A percentile compares a stretch with the other conserved stretches of the same genome.
phyloP scores from a whole-genome alignment of 176 grass and related monocot species.

The Puya raimondii region DNA sequence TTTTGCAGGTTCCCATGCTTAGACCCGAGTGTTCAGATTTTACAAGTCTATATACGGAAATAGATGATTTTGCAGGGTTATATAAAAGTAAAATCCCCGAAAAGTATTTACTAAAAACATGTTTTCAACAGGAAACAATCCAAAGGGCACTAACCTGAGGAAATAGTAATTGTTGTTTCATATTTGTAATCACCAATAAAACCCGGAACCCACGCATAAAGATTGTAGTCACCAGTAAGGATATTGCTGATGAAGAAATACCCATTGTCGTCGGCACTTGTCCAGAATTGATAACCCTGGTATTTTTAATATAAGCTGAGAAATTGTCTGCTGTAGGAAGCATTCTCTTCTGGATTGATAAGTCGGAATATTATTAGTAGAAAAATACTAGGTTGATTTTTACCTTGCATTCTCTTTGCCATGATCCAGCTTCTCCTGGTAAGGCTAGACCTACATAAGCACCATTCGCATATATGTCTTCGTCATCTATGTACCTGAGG shows the following conservation, averaged over 20 bases:
- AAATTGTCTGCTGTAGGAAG: too few species aligned
- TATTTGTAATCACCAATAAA: slow-evolving; percentile 86
- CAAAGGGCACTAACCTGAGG: slow-evolving; percentile 40
- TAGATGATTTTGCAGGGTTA: too few species aligned
- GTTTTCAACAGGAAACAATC: not conserved
- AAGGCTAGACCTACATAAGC: slow-evolving; percentile 81
- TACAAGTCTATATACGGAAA: too few species aligned
- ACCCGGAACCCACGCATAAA: slow-evolving; percentile 69
- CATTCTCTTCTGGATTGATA: too few species aligned
- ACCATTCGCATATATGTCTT: slow-evolving; percentile 41
- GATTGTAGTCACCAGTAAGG: slow-evolving; percentile 49
- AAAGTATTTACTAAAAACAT: not conserved
- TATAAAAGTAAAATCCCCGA: too few species aligned
- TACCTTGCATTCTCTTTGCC: slow-evolving; percentile 99
- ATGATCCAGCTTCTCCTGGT: slow-evolving; percentile 86
- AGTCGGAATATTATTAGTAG: not conserved
- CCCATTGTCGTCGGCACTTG: slow-evolving; percentile 48
- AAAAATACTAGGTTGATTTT: not conserved
- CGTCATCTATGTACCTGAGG: slow-evolving; percentile 48
- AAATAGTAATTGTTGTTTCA: slow-evolving; percentile 38
- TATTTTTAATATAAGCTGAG: too few species aligned
- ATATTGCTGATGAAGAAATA: slow-evolving; percentile 74
- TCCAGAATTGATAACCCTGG: slow-evolving; percentile 94
- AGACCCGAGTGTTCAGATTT: too few species aligned
- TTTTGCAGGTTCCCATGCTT: too few species aligned